Conservation (phyloP, 192 early-diverging fungal species). For the Phlyctochytrium planicorne region DNA sequence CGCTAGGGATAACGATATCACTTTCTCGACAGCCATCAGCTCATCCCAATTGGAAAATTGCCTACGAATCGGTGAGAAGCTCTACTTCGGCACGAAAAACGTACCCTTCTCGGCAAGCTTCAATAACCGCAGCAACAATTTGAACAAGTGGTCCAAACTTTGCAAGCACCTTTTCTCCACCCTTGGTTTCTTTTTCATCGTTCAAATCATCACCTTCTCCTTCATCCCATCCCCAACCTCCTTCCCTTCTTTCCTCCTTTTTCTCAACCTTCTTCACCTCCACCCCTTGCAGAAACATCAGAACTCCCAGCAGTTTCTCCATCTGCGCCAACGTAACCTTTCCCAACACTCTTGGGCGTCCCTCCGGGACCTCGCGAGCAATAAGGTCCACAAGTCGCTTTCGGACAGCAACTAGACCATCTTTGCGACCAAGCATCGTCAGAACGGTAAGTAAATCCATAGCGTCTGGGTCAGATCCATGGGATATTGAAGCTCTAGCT, state of each 20-base stretch:
- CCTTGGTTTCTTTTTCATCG: too few species aligned
- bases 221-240: too few species aligned
- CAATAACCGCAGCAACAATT: background rate
- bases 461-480: slow-evolving; percentile 13
- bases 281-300: background rate
- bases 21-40: background rate
- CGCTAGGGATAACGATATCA: background rate
- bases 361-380: slow-evolving; percentile 3
- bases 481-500: slow-evolving; percentile 5
- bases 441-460: slow-evolving; percentile 16
- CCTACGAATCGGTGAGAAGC: too few species aligned
- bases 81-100: background rate
- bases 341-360: slow-evolving; percentile 13
- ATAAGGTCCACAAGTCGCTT: slow-evolving; percentile 24
- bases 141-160: background rate
- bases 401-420: slow-evolving; percentile 15
- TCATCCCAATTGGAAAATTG: too few species aligned
- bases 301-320: slow-evolving; percentile 12
- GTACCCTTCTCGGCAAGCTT: background rate
- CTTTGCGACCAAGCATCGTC: slow-evolving; percentile 13
- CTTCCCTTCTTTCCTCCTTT: too few species aligned
- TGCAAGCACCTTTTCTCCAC: background rate
- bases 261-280: background rate
- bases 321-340: slow-evolving; percentile 15
- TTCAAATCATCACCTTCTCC: too few species aligned